Conservation (phyloP, 1,284 basidiomycete genomes). For the Leccinum cinnamomeum region DNA sequence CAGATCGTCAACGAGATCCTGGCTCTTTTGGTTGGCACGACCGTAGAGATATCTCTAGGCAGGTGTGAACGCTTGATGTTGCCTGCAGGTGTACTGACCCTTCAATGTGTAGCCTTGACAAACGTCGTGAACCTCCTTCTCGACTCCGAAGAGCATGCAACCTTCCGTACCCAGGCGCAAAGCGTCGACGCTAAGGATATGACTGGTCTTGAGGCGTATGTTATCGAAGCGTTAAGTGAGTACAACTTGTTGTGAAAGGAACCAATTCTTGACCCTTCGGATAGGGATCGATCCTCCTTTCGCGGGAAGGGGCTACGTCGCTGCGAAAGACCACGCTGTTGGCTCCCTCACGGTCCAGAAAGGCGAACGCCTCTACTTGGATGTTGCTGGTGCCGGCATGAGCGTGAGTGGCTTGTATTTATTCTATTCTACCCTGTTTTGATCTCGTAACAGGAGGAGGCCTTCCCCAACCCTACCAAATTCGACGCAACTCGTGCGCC, state of each 20-base stretch:
- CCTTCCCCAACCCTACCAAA: slow-evolving; percentile 49
- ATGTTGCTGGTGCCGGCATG: slow-evolving; percentile 54
- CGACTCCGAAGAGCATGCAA: slow-evolving; percentile 43
- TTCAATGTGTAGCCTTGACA: slow-evolving; percentile 41
- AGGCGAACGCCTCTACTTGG: slow-evolving; percentile 56
- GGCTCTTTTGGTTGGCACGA: slow-evolving; percentile 66
- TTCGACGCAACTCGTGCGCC: slow-evolving; percentile 49
- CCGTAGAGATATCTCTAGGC: slow-evolving; percentile 71
- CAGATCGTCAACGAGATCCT: slow-evolving; percentile 67
- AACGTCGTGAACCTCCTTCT: slow-evolving; percentile 62
- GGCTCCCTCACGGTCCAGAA: slow-evolving; percentile 44
- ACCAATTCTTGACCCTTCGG: slow-evolving; percentile 5
- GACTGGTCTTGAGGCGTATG: slow-evolving; percentile 48
- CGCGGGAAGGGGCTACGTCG: slow-evolving; percentile 39
- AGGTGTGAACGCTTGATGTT: slow-evolving; percentile 18
- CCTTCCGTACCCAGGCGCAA: slow-evolving; percentile 41
- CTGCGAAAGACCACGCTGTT: slow-evolving; percentile 44
- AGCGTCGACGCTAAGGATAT: slow-evolving; percentile 40
- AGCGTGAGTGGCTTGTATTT: slow-evolving; percentile 41
- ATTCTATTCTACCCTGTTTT: not conserved
- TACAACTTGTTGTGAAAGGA: slow-evolving; percentile 16
- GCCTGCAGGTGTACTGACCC: slow-evolving; percentile 2
- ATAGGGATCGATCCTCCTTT: slow-evolving; percentile 53
- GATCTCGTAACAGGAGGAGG: slow-evolving; percentile 37
- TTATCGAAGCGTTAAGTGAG: slow-evolving; percentile 68